Percentiles rank a stretch among this genome's conserved stretches.
Conservation (phyloP, 768 basidiomycete genomes). For the Cantharellus cinnabarinus region DNA sequence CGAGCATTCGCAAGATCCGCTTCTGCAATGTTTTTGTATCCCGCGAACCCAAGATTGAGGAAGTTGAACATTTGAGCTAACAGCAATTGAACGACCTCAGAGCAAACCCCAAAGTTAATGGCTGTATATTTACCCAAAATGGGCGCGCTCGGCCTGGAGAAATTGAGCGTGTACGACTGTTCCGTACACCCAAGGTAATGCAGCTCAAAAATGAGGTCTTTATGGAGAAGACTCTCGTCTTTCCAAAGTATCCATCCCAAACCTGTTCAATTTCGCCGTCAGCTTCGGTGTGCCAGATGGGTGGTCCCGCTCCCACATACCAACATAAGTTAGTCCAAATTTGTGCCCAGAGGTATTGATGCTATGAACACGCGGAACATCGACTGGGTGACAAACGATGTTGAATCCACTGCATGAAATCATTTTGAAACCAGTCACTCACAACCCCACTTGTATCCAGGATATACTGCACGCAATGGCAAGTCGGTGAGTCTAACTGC, state of each 20-base stretch:
- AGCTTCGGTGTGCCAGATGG: not conserved
- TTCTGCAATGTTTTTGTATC: constrained; percentile 9
- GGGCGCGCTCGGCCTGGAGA: constrained; percentile 39
- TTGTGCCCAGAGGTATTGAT: constrained; percentile 40
- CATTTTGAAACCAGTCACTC: not conserved
- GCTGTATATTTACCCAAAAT: constrained; percentile 27
- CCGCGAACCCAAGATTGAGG: constrained; percentile 35
- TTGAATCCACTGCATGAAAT: not conserved
- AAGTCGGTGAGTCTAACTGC: not conserved
- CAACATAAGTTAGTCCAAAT: constrained; percentile 35
- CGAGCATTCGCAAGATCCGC: constrained; percentile 37
- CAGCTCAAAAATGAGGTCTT: constrained; percentile 48
- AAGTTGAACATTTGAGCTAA: constrained; percentile 27
- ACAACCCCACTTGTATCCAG: constrained; percentile 33
- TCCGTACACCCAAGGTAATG: constrained; percentile 34
- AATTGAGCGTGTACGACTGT: constrained; percentile 53
- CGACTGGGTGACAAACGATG: constrained; percentile 13
- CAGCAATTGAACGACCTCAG: not conserved
- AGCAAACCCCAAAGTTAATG: no score
- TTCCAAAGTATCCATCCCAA: constrained; percentile 51
- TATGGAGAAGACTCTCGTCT: constrained; percentile 33
- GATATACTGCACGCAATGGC: constrained; percentile 18
- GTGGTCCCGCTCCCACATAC: constrained; percentile 12
- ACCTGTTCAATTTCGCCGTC: constrained; percentile 10
- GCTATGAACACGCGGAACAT: constrained; percentile 37